These are phyloP conservation scores for Fusarium sarcochroum DNA, from an alignment of 2,329 filamentous ascomycete genomes.

Conservation along the genomic window DNA sequence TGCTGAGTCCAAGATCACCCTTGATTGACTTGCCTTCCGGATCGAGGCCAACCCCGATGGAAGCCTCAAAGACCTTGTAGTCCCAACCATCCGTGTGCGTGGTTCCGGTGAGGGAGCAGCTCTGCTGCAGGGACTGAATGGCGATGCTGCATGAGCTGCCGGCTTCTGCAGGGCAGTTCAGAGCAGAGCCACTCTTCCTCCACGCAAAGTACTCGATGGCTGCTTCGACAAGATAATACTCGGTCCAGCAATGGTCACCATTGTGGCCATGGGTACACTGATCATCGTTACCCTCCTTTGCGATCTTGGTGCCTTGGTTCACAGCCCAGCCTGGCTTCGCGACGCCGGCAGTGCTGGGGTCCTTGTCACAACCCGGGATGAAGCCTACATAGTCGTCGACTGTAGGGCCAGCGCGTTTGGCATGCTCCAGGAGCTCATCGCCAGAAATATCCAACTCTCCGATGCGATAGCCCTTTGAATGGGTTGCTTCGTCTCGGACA, in stretches of 20 bases:
- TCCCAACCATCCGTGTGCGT: neutral
- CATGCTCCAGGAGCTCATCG: conserved; percentile 2
- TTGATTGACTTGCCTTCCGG: neutral
- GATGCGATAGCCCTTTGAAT: neutral
- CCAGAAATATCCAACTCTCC: neutral
- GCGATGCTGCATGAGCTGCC: conserved; percentile 3
- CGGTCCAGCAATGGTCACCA: neutral
- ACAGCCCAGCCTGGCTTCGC: conserved; percentile 1
- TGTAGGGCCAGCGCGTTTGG: conserved; percentile 2
- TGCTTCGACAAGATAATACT: neutral
- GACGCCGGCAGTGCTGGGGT: neutral
- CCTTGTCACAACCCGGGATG: neutral
- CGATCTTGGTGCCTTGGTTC: neutral
- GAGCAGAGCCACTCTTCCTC: neutral
- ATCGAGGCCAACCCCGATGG: neutral
- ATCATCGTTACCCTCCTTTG: neutral
- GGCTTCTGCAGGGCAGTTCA: neutral
- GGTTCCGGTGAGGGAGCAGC: neutral
- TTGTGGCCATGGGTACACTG: neutral
- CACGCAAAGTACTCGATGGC: conserved; percentile 3
- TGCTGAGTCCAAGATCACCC: neutral
- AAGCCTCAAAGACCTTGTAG: conserved; percentile 1
- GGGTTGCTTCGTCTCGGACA: neutral
- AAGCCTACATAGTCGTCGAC: neutral
- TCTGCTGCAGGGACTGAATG: neutral